Evolutionary conservation across 345 rosid genomes (phyloP).

Genomic region (Nasturtium officinale): DNA sequence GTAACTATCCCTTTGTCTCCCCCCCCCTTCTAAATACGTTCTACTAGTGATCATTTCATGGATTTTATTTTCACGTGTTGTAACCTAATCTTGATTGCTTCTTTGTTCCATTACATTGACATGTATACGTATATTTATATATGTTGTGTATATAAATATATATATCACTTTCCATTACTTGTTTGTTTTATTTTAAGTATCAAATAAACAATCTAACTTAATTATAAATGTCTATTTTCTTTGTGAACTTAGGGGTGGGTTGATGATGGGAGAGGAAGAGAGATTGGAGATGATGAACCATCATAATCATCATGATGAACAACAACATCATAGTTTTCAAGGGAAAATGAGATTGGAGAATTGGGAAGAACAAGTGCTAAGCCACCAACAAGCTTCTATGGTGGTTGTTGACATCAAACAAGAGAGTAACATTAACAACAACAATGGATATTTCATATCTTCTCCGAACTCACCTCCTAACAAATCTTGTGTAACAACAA

Average conservation of each 20-base stretch:
- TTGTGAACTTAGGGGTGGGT: slow-evolving; percentile 58
- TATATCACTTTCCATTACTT: not conserved
- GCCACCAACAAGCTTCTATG: slow-evolving; percentile 59
- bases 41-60: slow-evolving; percentile 13
- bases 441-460: slow-evolving; percentile 42
- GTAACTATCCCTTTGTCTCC: slow-evolving; percentile 47
- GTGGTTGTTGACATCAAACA: slow-evolving; percentile 54
- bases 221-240: not conserved
- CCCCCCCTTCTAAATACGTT: not conserved
- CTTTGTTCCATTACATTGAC: not conserved
- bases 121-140: not conserved
- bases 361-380: slow-evolving; percentile 67
- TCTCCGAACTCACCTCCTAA: slow-evolving; percentile 63
- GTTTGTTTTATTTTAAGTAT: not conserved
- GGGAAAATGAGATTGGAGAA: slow-evolving; percentile 57
- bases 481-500: slow-evolving; percentile 63
- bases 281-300: slow-evolving; percentile 45
- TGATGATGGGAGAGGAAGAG: slow-evolving; percentile 65
- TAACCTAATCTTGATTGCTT: slow-evolving; percentile 12
- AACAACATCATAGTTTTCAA: slow-evolving; percentile 45
- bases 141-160: not conserved
- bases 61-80: slow-evolving; percentile 12
- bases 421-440: slow-evolving; percentile 57
- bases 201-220: slow-evolving; percentile 28
- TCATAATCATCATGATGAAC: slow-evolving; percentile 35